A percentile compares a stretch with the other conserved stretches of the same genome.
phyloP scores from a whole-genome alignment of 345 rosid genomes.

The Murraya koenigii region DNA sequence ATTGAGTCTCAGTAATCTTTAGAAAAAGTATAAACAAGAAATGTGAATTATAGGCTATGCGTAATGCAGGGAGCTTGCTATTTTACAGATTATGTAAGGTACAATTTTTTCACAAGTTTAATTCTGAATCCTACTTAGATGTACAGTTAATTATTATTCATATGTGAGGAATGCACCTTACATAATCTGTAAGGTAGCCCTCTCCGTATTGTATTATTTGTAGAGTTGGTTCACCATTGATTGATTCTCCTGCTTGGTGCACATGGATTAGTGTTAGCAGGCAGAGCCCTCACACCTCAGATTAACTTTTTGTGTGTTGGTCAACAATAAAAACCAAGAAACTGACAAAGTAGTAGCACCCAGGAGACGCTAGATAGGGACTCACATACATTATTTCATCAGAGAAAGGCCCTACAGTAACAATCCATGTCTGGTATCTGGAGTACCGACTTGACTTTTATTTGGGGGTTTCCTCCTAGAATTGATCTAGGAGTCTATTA shows the following conservation, averaged over 20 bases:
- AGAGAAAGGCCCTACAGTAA: not conserved
- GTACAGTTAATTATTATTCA: no score
- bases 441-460: no score
- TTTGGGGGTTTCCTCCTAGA: not conserved
- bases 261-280: not conserved
- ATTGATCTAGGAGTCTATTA: not conserved
- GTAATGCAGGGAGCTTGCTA: no score
- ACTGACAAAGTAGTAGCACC: not conserved
- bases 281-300: no score
- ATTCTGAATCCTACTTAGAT: no score
- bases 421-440: not conserved
- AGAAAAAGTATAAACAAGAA: not conserved
- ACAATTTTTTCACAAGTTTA: no score
- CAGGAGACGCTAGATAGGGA: not conserved
- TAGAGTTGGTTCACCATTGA: not conserved
- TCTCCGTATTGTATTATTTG: no score
- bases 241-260: not conserved
- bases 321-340: not conserved
- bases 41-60: not conserved
- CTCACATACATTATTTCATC: not conserved
- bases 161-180: no score
- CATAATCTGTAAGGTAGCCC: no score
- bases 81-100: no score
- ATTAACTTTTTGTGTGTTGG: not conserved
- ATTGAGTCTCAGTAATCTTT: slow-evolving; percentile 6